A percentile compares a stretch with the other conserved stretches of the same genome.
phyloP scores from a whole-genome alignment of 1,284 basidiomycete species.

The Afroboletus lepidellus region DNA sequence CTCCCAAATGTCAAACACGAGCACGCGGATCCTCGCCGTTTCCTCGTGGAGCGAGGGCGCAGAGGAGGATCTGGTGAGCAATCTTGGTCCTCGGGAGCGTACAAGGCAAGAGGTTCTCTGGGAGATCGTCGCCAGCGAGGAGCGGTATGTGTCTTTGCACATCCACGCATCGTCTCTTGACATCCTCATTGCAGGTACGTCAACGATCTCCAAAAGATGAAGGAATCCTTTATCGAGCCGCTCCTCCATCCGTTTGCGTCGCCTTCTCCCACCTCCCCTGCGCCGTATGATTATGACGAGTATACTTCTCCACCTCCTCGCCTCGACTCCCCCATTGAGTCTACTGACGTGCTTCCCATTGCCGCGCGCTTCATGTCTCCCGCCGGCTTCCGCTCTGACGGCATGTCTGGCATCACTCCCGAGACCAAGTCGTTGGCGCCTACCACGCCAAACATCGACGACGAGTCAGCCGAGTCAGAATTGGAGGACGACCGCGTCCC shows the following conservation, averaged over 20 bases:
- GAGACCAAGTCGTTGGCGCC: slow-evolving; percentile 44
- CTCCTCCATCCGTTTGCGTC: slow-evolving; percentile 80
- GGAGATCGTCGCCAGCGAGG: slow-evolving; percentile 97
- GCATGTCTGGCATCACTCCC: slow-evolving; percentile 35
- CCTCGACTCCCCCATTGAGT: slow-evolving; percentile 62
- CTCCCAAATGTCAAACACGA: slow-evolving; percentile 66
- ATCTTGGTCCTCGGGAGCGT: slow-evolving; percentile 89
- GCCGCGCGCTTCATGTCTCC: slow-evolving; percentile 89
- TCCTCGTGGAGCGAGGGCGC: slow-evolving; percentile 95
- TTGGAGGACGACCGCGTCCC: slow-evolving; percentile 59
- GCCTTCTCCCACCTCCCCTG: slow-evolving; percentile 43
- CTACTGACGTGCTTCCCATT: slow-evolving; percentile 78
- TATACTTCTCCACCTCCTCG: slow-evolving; percentile 39
- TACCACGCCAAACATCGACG: slow-evolving; percentile 61
- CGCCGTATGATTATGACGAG: slow-evolving; percentile 66
- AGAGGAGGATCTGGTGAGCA: slow-evolving; percentile 91
- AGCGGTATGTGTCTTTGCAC: slow-evolving; percentile 60
- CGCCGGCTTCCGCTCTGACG: slow-evolving; percentile 53
- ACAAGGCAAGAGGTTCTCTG: slow-evolving; percentile 96
- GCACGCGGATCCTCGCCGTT: slow-evolving; percentile 74
- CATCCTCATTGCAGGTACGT: slow-evolving; percentile 69
- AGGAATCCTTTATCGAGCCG: slow-evolving; percentile 89
- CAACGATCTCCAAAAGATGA: slow-evolving; percentile 84
- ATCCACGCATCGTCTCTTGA: slow-evolving; percentile 18
- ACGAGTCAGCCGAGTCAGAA: slow-evolving; percentile 69